Conservation (phyloP, 805 yeast genomes). For the Saturnispora ahearnii region DNA sequence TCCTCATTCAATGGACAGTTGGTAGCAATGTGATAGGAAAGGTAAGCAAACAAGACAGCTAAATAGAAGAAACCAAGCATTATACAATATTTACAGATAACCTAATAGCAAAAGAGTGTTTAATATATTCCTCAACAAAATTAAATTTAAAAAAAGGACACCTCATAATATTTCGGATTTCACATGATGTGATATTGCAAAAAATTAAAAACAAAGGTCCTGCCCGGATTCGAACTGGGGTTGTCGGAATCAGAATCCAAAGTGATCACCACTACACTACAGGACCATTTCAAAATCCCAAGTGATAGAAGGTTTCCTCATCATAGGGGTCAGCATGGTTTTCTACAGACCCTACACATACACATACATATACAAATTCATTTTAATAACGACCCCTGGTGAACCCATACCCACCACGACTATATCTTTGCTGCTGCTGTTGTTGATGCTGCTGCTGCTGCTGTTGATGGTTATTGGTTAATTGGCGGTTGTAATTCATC, state of each 20-base stretch:
- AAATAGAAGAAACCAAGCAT: slow-evolving; percentile 7
- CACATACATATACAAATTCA: too few species aligned
- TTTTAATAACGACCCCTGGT: not conserved
- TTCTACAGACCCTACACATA: too few species aligned
- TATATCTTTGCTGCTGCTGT: not conserved
- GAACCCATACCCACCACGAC: not conserved
- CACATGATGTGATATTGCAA: not conserved
- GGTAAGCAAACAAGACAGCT: slow-evolving; percentile 11
- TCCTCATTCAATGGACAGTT: slow-evolving; percentile 21
- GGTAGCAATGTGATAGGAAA: slow-evolving; percentile 17
- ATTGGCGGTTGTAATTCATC: not conserved
- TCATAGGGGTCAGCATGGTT: too few species aligned
- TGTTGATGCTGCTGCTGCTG: not conserved
- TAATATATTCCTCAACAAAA: not conserved
- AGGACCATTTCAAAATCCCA: slow-evolving; percentile 9
- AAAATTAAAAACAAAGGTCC: slow-evolving; percentile 23
- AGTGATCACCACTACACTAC: slow-evolving; percentile 31
- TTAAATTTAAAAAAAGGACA: not conserved
- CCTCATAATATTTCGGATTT: slow-evolving; percentile 10
- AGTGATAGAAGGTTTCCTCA: too few species aligned
- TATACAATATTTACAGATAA: not conserved
- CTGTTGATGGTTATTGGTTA: not conserved
- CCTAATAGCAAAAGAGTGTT: not conserved
- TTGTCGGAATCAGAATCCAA: slow-evolving; percentile 30
- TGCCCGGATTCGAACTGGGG: slow-evolving; percentile 33